These are phyloP conservation scores for Peronosclerospora sorghi DNA, from an alignment of 352 stramenopile species.

Conservation along the genomic window DNA sequence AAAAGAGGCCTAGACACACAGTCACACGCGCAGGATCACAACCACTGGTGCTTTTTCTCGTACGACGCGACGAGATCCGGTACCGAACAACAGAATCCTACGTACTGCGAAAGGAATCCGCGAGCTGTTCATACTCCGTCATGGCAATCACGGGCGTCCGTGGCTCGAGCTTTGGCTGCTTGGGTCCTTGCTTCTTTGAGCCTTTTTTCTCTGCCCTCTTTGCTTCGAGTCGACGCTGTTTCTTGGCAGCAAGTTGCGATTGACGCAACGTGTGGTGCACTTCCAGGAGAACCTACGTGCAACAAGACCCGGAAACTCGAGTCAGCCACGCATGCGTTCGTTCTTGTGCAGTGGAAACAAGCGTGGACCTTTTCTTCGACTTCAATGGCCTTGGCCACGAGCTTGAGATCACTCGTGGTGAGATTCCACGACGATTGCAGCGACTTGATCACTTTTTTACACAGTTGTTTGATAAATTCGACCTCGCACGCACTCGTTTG, in stretches of 20 bases:
- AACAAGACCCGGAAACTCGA: not conserved
- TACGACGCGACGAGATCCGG: no score
- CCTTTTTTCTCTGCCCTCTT: constrained; percentile 1
- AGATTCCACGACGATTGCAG: constrained; percentile 68
- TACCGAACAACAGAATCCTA: not conserved
- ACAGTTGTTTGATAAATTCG: constrained; percentile 68
- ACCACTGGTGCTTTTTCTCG: no score
- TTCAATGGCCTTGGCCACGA: constrained; percentile 48
- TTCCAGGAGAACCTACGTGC: constrained; percentile 38
- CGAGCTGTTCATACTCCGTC: constrained; percentile 41
- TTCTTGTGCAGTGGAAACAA: no score
- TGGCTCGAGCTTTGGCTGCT: constrained; percentile 1
- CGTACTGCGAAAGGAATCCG: constrained; percentile 64
- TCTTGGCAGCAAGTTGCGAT: constrained; percentile 27
- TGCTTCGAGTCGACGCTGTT: constrained; percentile 22
- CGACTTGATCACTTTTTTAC: constrained; percentile 45
- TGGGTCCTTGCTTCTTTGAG: not conserved
- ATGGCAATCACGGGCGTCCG: constrained; percentile 14
- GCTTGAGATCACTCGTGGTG: constrained; percentile 37
- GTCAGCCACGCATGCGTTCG: no score
- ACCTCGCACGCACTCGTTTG: constrained; percentile 56
- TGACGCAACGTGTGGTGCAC: constrained; percentile 47
- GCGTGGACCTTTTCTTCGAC: constrained; percentile 37
- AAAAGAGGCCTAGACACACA: constrained; percentile 46
- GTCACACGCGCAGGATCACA: not conserved